Conservation (phyloP, 1,284 basidiomycete genomes). For the Phenoliferia sp. region DNA sequence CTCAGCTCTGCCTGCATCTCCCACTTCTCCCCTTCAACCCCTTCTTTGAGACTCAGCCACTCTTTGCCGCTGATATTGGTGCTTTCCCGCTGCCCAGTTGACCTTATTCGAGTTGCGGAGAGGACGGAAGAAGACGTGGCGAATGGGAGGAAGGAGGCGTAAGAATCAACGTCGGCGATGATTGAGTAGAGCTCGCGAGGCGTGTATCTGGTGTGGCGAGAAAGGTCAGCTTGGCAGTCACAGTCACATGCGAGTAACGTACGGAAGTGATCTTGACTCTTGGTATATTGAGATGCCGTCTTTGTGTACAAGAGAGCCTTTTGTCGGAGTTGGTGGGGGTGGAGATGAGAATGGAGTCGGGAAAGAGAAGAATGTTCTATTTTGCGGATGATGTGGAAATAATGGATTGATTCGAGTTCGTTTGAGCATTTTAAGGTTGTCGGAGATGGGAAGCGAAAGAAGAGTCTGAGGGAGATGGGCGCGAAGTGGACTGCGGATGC, state of each 20-base stretch:
- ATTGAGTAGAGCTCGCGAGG: constrained; percentile 74
- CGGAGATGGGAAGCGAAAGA: not conserved
- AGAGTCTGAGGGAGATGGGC: no score
- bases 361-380: constrained; percentile 22
- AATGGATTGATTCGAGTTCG: not conserved
- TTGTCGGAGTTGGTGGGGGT: not conserved
- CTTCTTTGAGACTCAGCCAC: constrained; percentile 33
- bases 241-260: not conserved
- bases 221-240: not conserved
- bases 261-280: constrained; percentile 24
- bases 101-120: constrained; percentile 9
- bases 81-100: constrained; percentile 1
- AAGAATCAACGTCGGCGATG: constrained; percentile 81
- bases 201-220: constrained; percentile 53
- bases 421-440: not conserved
- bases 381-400: not conserved
- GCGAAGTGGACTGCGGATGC: no score
- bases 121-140: constrained; percentile 73
- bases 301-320: constrained; percentile 14
- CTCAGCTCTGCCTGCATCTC: constrained; percentile 77
- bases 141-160: constrained; percentile 83
- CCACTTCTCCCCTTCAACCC: constrained; percentile 42
- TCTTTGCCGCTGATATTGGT: constrained; percentile 14
- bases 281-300: constrained; percentile 16
- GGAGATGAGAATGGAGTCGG: constrained; percentile 18